A percentile compares a stretch with the other conserved stretches of the same genome.
These are phyloP conservation scores for Globisporangium acanthophoron DNA, from an alignment of 352 stramenopile species.

Conservation along the genomic window DNA sequence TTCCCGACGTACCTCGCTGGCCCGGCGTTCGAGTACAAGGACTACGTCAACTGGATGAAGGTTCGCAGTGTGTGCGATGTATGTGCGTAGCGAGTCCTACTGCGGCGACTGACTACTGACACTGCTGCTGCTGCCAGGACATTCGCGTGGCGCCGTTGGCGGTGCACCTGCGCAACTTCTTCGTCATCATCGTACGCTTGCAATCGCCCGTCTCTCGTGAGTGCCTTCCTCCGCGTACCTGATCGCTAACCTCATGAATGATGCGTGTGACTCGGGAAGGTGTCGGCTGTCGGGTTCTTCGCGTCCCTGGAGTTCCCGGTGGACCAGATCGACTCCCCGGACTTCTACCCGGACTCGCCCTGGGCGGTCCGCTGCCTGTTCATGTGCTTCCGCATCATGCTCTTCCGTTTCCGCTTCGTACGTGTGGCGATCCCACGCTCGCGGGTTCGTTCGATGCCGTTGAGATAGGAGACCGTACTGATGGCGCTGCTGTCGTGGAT, in stretches of 20 bases:
- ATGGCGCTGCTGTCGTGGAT: background rate
- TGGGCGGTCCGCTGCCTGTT: conserved; percentile 59
- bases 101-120: background rate
- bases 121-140: conserved; percentile 21
- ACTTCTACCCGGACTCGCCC: conserved; percentile 55
- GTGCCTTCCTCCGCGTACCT: too few relatives aligned
- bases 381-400: conserved; percentile 71
- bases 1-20: conserved; percentile 85
- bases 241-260: background rate
- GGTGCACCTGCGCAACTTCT: conserved; percentile 71
- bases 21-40: conserved; percentile 80
- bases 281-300: conserved; percentile 70
- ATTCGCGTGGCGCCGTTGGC: conserved; percentile 51
- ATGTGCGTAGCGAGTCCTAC: too few relatives aligned
- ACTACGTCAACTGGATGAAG: conserved; percentile 81
- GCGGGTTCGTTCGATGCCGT: background rate
- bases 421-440: conserved; percentile 9
- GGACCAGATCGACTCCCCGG: conserved; percentile 68
- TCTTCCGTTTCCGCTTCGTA: conserved; percentile 86
- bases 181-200: conserved; percentile 51
- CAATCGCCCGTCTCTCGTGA: background rate
- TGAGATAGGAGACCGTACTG: background rate
- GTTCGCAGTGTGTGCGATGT: conserved; percentile 10
- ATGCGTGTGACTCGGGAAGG: conserved; percentile 16
- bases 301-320: conserved; percentile 73